phyloP scores from a whole-genome alignment of 176 grass and related monocot genomes.

The Rhynchospora tenuis region DNA sequence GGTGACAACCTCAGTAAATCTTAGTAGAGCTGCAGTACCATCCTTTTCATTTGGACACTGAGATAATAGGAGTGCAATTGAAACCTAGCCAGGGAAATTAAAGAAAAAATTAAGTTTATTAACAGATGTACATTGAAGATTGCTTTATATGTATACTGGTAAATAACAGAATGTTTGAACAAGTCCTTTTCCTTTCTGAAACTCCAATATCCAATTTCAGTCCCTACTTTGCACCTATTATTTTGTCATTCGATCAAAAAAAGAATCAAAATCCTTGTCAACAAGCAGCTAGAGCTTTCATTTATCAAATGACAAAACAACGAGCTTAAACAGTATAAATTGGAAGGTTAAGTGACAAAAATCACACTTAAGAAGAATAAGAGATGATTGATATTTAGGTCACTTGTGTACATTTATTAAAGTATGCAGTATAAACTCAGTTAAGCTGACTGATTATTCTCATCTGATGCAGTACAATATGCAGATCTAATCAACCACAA shows the following conservation, averaged over 20 bases:
- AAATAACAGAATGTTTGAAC: background rate
- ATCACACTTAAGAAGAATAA: background rate
- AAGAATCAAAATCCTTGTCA: background rate
- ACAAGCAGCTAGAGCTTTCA: background rate
- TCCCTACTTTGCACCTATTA: background rate
- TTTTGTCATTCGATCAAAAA: background rate
- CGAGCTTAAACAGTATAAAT: background rate
- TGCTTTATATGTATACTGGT: background rate
- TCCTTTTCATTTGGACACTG: conserved; percentile 79
- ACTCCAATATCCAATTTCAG: background rate
- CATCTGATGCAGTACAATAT: background rate
- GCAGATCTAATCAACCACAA: background rate
- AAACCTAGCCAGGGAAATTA: conserved; percentile 39
- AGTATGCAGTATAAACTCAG: background rate
- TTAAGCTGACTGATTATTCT: background rate
- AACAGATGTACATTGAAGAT: background rate
- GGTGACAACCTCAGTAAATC: conserved; percentile 84
- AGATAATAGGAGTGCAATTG: conserved; percentile 68
- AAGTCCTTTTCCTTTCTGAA: background rate
- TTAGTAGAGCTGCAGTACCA: conserved; percentile 58
- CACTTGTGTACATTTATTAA: background rate
- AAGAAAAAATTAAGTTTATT: background rate
- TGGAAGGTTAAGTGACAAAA: background rate
- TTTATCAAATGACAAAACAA: background rate
- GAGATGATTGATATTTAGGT: background rate